Evolutionary conservation across 352 stramenopile species (phyloP), one percentile per base, ranked within the genome.

Genomic region (Globisporangium barbulae): DNA sequence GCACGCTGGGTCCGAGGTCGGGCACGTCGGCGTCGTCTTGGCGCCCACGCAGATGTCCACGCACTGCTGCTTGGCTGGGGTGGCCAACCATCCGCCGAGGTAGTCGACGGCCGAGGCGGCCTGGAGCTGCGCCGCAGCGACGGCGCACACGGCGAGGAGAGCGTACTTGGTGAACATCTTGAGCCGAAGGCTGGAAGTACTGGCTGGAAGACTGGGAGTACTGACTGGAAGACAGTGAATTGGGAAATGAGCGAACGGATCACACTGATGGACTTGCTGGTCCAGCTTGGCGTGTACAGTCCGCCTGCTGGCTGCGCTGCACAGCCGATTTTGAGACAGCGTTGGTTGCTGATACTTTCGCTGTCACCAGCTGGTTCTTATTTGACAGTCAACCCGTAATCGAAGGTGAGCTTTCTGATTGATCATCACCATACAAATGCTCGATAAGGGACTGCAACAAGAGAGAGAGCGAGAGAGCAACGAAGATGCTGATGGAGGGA

Each of bases 31-130:
- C 45, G 61, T 72, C 6, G 79, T 67, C 28, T 83, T 86, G 22
- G 81, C 81, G 69, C 74, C 71, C 41, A 79, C 68, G 65, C 83
- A 93, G 53, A 93, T 93, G 68, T 93, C 81, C 6, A 92, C 79
- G 62, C 83, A 92, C 64, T 89, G 61, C 53, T 81, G 48, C 42
- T 80, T 76, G 15, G 70, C 70, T 31, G 67, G 61, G 1, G 74
- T 73, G 10, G 76, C 54, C n/a, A 83, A 15, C 83, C 83, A 92
- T 10, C 83, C 79, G 41, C 83, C 80, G 41, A 76, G 59, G 72
- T 91, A 88, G 69, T 90, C 75, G 47, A 76, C 67, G 22, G 79
- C 74, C 2, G 60, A 54, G 1, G 50, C 30, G 25, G 50, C 28
- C 13, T 65, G 60, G 50, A 65, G 44, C 28, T 65, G 39, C 41